These are phyloP conservation scores for Populus davidiana DNA, from an alignment of 345 rosid genomes.

Conservation along the genomic window DNA sequence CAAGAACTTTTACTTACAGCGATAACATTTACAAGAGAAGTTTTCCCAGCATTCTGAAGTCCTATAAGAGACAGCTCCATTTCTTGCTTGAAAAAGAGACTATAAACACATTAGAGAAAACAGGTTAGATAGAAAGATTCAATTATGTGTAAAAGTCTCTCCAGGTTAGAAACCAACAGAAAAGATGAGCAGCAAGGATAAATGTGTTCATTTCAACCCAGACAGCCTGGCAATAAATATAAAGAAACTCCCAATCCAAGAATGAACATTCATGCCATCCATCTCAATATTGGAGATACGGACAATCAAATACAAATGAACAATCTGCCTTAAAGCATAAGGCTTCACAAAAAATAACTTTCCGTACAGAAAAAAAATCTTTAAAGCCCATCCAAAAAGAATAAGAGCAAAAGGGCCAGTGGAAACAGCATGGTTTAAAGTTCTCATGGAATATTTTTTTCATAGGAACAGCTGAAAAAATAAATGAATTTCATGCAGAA, in stretches of 20 bases:
- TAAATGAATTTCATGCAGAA: background rate
- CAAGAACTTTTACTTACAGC: slow-evolving; percentile 50
- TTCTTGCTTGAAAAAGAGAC: slow-evolving; percentile 83
- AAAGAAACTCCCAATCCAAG: too few relatives aligned
- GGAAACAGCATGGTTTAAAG: background rate
- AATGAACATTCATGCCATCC: background rate
- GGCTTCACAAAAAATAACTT: background rate
- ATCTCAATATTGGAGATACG: background rate
- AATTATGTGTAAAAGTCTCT: background rate
- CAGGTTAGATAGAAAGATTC: background rate
- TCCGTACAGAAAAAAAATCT: background rate
- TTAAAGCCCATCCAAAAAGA: background rate
- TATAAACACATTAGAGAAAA: slow-evolving; percentile 25
- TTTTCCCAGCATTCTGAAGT: slow-evolving; percentile 85
- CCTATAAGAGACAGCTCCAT: slow-evolving; percentile 89
- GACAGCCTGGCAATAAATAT: background rate
- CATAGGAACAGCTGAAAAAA: background rate
- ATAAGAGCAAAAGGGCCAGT: background rate
- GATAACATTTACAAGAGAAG: slow-evolving; percentile 76
- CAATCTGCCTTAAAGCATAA: background rate
- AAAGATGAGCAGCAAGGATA: background rate
- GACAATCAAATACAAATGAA: background rate
- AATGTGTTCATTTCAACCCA: background rate
- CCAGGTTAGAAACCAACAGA: background rate
- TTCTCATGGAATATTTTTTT: background rate